Conservation (phyloP, 2,329 filamentous ascomycete species). For the Pseudogymnoascus sp. region DNA sequence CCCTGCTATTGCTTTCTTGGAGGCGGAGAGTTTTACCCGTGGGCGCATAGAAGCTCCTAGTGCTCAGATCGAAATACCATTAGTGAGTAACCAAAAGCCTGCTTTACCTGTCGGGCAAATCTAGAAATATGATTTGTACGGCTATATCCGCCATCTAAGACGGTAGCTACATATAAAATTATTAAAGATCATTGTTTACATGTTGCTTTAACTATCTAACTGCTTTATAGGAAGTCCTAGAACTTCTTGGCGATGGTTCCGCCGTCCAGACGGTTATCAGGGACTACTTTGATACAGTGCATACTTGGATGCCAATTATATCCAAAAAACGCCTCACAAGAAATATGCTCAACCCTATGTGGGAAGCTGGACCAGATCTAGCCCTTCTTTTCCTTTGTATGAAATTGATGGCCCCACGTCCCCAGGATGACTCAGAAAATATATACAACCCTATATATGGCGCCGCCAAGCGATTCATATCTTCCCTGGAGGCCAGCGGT, state of each 20-base stretch:
- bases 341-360: constrained; percentile 34
- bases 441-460: constrained; percentile 35
- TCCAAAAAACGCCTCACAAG: constrained; percentile 37
- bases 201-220: background rate
- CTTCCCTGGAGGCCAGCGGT: constrained; percentile 36
- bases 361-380: constrained; percentile 39
- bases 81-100: constrained; percentile 23
- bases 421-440: constrained; percentile 30
- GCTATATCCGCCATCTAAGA: background rate
- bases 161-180: background rate
- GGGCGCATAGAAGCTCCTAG: constrained; percentile 32
- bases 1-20: constrained; percentile 38
- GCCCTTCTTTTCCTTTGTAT: constrained; percentile 42
- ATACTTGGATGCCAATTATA: constrained; percentile 42
- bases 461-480: constrained; percentile 37
- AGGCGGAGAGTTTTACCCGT: constrained; percentile 34
- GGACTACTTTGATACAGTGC: constrained; percentile 38
- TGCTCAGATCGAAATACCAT: constrained; percentile 33
- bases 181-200: background rate
- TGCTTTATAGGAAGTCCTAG: constrained; percentile 30
- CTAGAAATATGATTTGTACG: background rate
- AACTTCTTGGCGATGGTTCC: constrained; percentile 33
- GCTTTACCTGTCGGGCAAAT: background rate
- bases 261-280: constrained; percentile 33
- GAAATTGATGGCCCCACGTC: constrained; percentile 36